These are phyloP conservation scores for Rhizophora apiculata DNA, from an alignment of 345 rosid species.

Conservation along the genomic window DNA sequence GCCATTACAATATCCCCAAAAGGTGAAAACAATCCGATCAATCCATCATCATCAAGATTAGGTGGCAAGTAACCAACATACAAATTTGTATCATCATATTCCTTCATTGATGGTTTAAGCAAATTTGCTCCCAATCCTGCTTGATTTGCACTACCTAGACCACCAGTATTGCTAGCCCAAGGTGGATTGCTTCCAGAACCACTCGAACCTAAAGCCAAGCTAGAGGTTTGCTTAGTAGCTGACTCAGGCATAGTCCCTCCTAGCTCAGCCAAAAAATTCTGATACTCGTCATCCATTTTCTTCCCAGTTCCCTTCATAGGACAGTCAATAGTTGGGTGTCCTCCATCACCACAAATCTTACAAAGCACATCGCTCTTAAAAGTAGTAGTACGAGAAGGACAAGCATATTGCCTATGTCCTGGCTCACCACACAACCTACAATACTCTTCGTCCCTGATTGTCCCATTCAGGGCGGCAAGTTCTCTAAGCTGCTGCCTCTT, in stretches of 20 bases:
- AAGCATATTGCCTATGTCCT: slow-evolving; percentile 85
- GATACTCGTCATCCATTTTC: slow-evolving; percentile 99
- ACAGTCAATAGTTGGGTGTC: slow-evolving; percentile 98
- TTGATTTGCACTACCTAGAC: slow-evolving; percentile 56
- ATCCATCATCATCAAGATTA: slow-evolving; percentile 78
- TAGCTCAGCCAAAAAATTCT: slow-evolving; percentile 88
- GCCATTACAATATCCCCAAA: slow-evolving; percentile 97
- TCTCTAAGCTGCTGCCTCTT: slow-evolving; percentile 98
- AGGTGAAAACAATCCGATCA: slow-evolving; percentile 74
- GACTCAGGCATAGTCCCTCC: slow-evolving; percentile 93
- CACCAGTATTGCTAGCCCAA: slow-evolving; percentile 69
- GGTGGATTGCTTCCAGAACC: slow-evolving; percentile 80
- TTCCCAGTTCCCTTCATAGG: slow-evolving; percentile 92
- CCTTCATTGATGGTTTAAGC: slow-evolving; percentile 56
- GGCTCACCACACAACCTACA: slow-evolving; percentile 95
- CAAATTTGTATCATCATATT: slow-evolving; percentile 83
- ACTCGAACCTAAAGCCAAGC: slow-evolving; percentile 68
- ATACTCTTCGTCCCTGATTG: slow-evolving; percentile 94
- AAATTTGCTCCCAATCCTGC: slow-evolving; percentile 77
- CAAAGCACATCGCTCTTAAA: slow-evolving; percentile 97
- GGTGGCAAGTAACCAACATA: slow-evolving; percentile 95
- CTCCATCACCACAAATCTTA: slow-evolving; percentile 98
- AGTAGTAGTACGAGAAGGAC: slow-evolving; percentile 88
- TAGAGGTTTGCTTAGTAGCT: slow-evolving; percentile 57
- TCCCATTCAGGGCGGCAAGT: slow-evolving; percentile 95